Evolutionary conservation across 345 rosid genomes (phyloP), one percentile per base, ranked within the genome.

Genomic region (Trapa bicornis): DNA sequence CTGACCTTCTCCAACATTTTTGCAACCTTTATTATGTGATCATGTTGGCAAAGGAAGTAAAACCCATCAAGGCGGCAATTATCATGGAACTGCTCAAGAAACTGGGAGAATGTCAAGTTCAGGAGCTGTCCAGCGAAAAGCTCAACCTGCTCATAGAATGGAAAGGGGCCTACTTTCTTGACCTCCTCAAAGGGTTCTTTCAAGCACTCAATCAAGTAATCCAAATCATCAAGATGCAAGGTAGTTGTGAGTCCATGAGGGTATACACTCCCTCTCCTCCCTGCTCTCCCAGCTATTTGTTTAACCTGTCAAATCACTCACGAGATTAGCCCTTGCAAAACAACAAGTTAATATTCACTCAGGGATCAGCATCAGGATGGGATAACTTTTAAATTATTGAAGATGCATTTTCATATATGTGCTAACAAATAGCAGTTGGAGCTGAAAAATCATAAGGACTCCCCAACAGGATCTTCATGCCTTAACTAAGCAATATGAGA

Each of bases 201-300:
- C 74, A 93, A 79, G 74, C 97, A 89, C 68, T 90, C 92, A 2
- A 93, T 83, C 29, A 93, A 75, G 80, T 87, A 93, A 66, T 70
- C 81, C 48, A 93, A 72, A 75, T 93, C 97, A 42, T 90, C 87
- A 36, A 81, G 76, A 54, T 85, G 76, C 75, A 93, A 71, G 14
- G 97, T 85, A 32, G 97, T 90, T 2, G 97, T 82, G 56, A 90
- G 96, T 58, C 98, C 97, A 77, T 86, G 94, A 0, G 98, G 98
- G 68, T 83, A 93, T 4, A 76, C 67, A 68, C 98, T 89, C 73
- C 97, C 97, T 79, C 98, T 84, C 65, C 98, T 80, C 52, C 98
- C 97, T 68, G 98, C 97, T 81, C 98, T 86, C 65, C 98, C 98
- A 0, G 92, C 98, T 71, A 93, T 93, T 81, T 90, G 98, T 79